Base-by-base conservation (phyloP, 331 rosid genomes). In the Prunus yedoensis region DNA sequence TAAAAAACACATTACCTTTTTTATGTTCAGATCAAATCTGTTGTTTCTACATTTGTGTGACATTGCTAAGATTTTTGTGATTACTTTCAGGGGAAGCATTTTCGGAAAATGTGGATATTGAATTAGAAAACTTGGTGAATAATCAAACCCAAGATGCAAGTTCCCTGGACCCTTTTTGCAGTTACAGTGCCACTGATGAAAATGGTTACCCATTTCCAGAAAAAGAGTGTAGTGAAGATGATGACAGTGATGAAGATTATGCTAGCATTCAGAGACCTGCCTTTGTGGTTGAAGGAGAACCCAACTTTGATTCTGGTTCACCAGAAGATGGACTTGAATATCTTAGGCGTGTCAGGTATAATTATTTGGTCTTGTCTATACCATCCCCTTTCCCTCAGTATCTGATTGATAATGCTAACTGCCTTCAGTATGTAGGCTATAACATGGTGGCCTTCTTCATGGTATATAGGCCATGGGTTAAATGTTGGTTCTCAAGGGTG, bases 261-360 rank as follows among this genome's bases (percentile, higher is more conserved):
- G 78, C 81, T 73, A 89, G 90, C 89, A 90, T 94, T 72, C 97
- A 89, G 80, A 89, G 89, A 82, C 97, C 96, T 51, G 97, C 97
- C 63, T 90, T 94, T 89, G 14, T 53, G 46, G 97, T 94, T 3
- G 85, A 87, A 28, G 99, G 99, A 78, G 94, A 92, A 74, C 99
- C 99, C 38, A 60, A 90, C 85, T 92, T 92, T 68, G 96, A 92
- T 65, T 87, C 89, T 35, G 99, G 97, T 70, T 90, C 99, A 41
- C 97, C 99, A 51, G 99, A 94, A 89, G 99, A 94, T 81, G 99
- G 99, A 79, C 85, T 91, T 86, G 99, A 92, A 77, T 94, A 88
- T 85, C 92, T 94, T 78, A 90, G 97, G 87, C 97, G 96, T 80
- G 99, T 90, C 83, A 92, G 97, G 99, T 94, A 91, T 73, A 35